Evolutionary conservation across 2,329 filamentous ascomycete species (phyloP), one percentile per base, ranked within the genome.

Genomic region (Sporothrix variecibatus): DNA sequence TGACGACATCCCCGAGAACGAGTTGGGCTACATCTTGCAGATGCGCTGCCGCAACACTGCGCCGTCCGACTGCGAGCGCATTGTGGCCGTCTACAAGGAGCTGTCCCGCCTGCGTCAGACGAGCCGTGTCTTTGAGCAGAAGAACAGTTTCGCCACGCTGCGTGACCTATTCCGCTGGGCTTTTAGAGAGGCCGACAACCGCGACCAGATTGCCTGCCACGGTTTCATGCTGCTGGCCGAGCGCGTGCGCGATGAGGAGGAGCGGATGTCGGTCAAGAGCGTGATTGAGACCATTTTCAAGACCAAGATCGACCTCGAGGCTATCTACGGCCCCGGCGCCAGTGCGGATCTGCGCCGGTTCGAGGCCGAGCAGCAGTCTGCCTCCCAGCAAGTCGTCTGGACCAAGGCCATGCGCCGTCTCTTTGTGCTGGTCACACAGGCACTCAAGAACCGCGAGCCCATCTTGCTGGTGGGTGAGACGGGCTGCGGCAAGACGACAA

Each of bases 121-220:
- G 28, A 95, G 91, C 79, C 88, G 97, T 62, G 85, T 99, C 5
- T 99, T 99, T 80, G 97, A 99, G 83, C 94, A 98, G 79, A 97
- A 97, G 82, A 96, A 95, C 80, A 95, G 95, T 81, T 99, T 99
- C 81, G 96, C 97, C 1, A 99, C 96, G 1, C 86, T 99, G 64
- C 89, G 96, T 87, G 96, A 99, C 82, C 85, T 99, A 51, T 99
- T 99, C 80, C 88, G 96, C 77, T 99, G 96, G 96, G 95, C 96
- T 3, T 84, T 97, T 73, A 89, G 96, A 78, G 90, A 91, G 73
- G 94, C 94, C 0, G 93, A 97, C 77, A 94, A 91, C 38, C 90
- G 95, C 12, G 93, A 98, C 76, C 91, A 98, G 76, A 90, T 99
- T 74, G 96, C 96, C 1, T 87, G 91, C 15, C 95, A 99, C 81